Conservation (phyloP, 2,329 filamentous ascomycete species). For the Drechmeria coniospora region DNA sequence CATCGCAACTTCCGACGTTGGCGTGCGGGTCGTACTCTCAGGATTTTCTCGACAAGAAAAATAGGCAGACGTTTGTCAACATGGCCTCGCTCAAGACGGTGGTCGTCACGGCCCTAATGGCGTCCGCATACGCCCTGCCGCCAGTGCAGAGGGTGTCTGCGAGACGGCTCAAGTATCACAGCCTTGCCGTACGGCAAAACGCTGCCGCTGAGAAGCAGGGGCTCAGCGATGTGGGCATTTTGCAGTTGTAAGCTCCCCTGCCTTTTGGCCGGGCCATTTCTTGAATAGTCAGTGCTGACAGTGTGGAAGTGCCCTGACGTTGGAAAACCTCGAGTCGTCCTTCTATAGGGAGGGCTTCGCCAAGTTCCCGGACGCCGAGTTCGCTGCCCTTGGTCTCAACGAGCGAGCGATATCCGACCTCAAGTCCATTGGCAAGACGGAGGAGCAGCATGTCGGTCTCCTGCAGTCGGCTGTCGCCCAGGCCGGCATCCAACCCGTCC, state of each 20-base stretch:
- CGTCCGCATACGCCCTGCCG: conserved; percentile 31
- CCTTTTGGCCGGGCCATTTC: neutral
- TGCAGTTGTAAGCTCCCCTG: conserved; percentile 36
- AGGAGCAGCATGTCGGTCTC: conserved; percentile 29
- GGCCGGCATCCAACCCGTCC: conserved; percentile 48
- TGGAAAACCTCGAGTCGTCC: conserved; percentile 58
- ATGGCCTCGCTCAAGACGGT: conserved; percentile 24
- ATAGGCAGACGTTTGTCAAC: too few species aligned
- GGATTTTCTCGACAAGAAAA: neutral
- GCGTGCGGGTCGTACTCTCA: neutral
- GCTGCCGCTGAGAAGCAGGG: conserved; percentile 29
- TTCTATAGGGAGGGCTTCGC: conserved; percentile 60
- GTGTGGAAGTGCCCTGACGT: conserved; percentile 38
- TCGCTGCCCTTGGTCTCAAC: conserved; percentile 32
- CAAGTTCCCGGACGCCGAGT: conserved; percentile 49
- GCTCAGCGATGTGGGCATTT: conserved; percentile 37
- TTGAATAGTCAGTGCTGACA: neutral
- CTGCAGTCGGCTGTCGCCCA: conserved; percentile 42
- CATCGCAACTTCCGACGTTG: too few species aligned
- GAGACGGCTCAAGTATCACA: conserved; percentile 29
- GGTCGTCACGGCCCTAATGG: conserved; percentile 28
- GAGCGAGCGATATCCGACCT: conserved; percentile 28
- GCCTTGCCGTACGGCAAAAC: conserved; percentile 34
- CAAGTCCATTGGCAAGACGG: conserved; percentile 44
- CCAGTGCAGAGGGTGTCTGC: conserved; percentile 25